Conservation (phyloP, 2,329 filamentous ascomycete genomes). For the Coniochaeta sp. region DNA sequence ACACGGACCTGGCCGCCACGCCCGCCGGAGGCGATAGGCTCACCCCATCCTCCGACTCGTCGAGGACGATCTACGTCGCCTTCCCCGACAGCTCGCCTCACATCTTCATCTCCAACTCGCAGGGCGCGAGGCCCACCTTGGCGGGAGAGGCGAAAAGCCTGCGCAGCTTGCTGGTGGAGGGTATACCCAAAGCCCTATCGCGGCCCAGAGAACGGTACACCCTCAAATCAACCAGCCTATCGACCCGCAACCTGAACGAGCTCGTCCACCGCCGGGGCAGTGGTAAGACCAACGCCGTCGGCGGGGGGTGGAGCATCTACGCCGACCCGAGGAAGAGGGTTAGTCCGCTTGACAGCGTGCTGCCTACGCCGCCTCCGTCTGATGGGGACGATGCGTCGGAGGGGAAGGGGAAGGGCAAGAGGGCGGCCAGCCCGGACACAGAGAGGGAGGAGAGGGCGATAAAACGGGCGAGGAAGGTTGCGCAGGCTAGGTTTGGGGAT, state of each 20-base stretch:
- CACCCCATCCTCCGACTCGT: conserved; percentile 49
- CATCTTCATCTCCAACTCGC: conserved; percentile 57
- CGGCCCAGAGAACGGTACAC: conserved; percentile 65
- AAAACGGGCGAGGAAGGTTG: conserved; percentile 56
- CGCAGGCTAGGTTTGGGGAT: conserved; percentile 64
- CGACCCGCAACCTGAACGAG: conserved; percentile 63
- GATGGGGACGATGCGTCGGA: conserved; percentile 21
- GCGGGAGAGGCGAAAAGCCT: conserved; percentile 54
- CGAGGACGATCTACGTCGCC: conserved; percentile 69
- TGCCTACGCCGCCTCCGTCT: conserved; percentile 41
- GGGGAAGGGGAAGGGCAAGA: conserved; percentile 10
- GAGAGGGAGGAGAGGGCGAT: conserved; percentile 26
- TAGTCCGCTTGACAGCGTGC: conserved; percentile 46
- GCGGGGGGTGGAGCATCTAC: conserved; percentile 76
- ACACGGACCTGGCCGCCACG: conserved; percentile 38
- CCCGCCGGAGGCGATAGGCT: background rate
- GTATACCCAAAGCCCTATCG: conserved; percentile 76
- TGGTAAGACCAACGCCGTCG: conserved; percentile 62
- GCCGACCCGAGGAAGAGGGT: conserved; percentile 51
- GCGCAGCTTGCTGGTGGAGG: conserved; percentile 65
- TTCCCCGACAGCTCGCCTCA: conserved; percentile 76
- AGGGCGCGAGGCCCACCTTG: conserved; percentile 25
- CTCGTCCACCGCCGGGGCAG: conserved; percentile 64
- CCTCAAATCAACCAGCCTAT: conserved; percentile 60
- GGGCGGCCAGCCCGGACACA: conserved; percentile 15